phyloP scores from a whole-genome alignment of 768 basidiomycete genomes.

The Neoboletus magnificus region DNA sequence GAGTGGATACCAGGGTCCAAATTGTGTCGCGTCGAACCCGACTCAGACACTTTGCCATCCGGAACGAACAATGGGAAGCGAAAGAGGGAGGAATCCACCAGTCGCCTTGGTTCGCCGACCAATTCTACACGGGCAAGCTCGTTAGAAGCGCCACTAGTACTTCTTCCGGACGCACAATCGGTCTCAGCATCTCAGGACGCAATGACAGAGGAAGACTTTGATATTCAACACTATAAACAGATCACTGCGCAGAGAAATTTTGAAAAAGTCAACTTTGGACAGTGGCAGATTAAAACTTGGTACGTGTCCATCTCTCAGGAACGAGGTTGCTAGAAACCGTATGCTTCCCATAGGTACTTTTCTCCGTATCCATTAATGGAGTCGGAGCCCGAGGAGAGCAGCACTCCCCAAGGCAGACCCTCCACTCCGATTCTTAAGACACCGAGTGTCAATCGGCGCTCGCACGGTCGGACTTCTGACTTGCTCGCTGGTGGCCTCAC shows the following conservation, averaged over 20 bases:
- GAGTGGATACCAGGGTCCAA: slow-evolving; percentile 60
- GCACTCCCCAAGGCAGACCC: slow-evolving; percentile 20
- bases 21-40: slow-evolving; percentile 32
- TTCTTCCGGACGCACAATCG: slow-evolving; percentile 10
- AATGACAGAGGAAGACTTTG: slow-evolving; percentile 69
- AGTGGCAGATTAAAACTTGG: slow-evolving; percentile 89
- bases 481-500: slow-evolving; percentile 62
- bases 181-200: slow-evolving; percentile 26
- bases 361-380: slow-evolving; percentile 87
- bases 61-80: slow-evolving; percentile 34
- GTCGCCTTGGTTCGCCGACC: slow-evolving; percentile 16
- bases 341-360: slow-evolving; percentile 64
- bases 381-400: slow-evolving; percentile 54
- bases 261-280: slow-evolving; percentile 80
- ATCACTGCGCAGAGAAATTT: slow-evolving; percentile 76
- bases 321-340: not conserved
- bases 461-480: slow-evolving; percentile 74
- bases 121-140: slow-evolving; percentile 25
- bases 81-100: slow-evolving; percentile 21
- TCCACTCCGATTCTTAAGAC: slow-evolving; percentile 38
- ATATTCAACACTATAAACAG: slow-evolving; percentile 64
- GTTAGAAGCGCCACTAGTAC: slow-evolving; percentile 4
- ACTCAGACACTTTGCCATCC: slow-evolving; percentile 14
- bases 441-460: slow-evolving; percentile 51
- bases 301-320: slow-evolving; percentile 35